Percentiles rank a stretch among this genome's conserved stretches.
Conservation (phyloP, 495 filamentous ascomycete genomes). For the Pyronema omphalodes region DNA sequence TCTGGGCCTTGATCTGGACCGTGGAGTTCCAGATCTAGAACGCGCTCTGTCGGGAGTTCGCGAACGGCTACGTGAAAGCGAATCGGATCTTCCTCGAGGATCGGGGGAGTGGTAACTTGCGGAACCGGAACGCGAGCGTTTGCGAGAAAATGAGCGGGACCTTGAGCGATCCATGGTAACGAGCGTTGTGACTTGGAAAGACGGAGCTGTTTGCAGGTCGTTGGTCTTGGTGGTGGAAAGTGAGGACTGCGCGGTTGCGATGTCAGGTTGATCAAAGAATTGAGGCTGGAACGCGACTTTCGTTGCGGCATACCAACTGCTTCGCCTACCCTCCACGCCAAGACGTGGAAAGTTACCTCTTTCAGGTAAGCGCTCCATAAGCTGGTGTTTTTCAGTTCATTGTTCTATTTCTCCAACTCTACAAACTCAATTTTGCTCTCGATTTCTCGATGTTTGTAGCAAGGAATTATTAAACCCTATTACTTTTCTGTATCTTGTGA, state of each 20-base stretch:
- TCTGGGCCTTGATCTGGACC: conserved; percentile 7
- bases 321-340: background rate
- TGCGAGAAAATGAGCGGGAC: conserved; percentile 17
- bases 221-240: too few species aligned
- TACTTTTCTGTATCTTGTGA: too few species aligned
- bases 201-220: background rate
- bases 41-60: conserved; percentile 10
- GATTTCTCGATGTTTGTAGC: too few species aligned
- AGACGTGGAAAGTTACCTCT: background rate
- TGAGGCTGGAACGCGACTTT: background rate
- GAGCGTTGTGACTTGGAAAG: background rate
- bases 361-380: too few species aligned
- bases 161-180: conserved; percentile 9
- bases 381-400: too few species aligned
- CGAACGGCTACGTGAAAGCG: conserved; percentile 10
- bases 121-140: conserved; percentile 11
- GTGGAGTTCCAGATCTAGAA: conserved; percentile 7
- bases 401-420: too few species aligned
- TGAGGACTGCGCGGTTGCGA: too few species aligned
- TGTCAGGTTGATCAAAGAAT: background rate
- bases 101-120: background rate
- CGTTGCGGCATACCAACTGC: too few species aligned
- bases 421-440: too few species aligned
- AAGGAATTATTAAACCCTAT: too few species aligned
- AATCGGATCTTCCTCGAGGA: background rate